Evolutionary conservation across 768 basidiomycete species (phyloP), one percentile per base, ranked within the genome.

Genomic region (Phylloporus arenicola): DNA sequence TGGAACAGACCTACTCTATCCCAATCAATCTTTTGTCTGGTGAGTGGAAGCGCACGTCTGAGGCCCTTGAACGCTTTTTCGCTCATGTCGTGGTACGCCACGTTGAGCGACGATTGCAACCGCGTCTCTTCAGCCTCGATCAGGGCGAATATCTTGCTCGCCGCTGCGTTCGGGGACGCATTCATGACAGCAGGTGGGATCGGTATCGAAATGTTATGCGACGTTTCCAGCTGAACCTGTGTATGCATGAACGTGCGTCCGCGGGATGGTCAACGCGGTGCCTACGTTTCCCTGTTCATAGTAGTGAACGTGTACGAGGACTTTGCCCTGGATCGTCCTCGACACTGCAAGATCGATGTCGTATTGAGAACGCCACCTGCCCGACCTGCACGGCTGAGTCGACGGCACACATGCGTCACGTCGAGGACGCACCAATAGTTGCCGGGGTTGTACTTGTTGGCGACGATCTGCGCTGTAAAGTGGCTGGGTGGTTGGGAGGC

Each of bases 281-380:
- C 83, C 45, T 48, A 94, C 92, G 64, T 94, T 95, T 57, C 95
- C 95, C 64, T 96, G 92, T 67, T 99, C 96, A 62, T 94, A 98
- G 63, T 98, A 98, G 67, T 99, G 96, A 12, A 97, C 85, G 59
- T 92, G 88, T 39, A 89, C 79, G 8, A 85, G 73, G 14, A 96
- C 80, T 59, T 74, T 80, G 0, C 92, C 93, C n/a, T 70, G 67
- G 6, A 96, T 74, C 51, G 69, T 76, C 47, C 79, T 78, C 35
- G 78, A 72, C 16, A 75, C 54, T 0, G 4, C 77, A 34, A 88
- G 66, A 64, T 95, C 82, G 43, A 96, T 73, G 9, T 72, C 64
- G 65, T 96, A 98, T 57, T 85, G 78, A 6, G 92, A 93, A 34
- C 94, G 81, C 95, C 95, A 98, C 64, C 93, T 76, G 30, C 95